Base-by-base conservation (phyloP, 2,329 filamentous ascomycete species). In the Ramularia collo-cygni region DNA sequence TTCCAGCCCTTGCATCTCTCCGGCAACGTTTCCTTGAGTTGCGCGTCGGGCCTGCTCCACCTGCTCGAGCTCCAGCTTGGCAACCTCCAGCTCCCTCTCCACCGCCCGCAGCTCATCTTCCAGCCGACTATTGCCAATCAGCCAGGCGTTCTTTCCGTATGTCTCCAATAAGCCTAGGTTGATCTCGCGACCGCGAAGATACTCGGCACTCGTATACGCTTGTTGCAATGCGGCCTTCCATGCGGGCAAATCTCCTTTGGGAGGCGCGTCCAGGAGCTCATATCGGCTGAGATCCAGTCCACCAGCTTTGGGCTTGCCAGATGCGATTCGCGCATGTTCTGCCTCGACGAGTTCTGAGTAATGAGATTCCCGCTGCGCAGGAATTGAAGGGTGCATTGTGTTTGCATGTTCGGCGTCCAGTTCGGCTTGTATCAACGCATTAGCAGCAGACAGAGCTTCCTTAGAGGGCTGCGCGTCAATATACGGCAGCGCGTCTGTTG, bases 91-190 rank as follows among this genome's bases (percentile, higher is more conserved):
- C 55, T 95, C 87, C 31, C 71, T 70, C 70, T 96, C 90, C 17
- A 93, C 57, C 9, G 63, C 63, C 36, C 74, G 72, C 37, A 93
- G 64, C 29, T 86, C 75, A 30, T 77, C 76, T 65, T 95, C 90
- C 14, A 88, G 64, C 51, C 85, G 79, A 53, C 81, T 77, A 63
- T 98, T 98, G 4, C 78, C 78, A 7, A 94, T 75, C 40, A 98
- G 71, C 90, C 92, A 96, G 8, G 86, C 83, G 62, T 95, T 95
- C 66, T 86, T 86, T 51, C 90, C 92, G 63, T 81, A 81, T 36
- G 73, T 73, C 55, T 92, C 85, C 14, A 95, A 75, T n/a, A 95
- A 72, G 1, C 71, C 68, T 13, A 95, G 76, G 63, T 81, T 78
- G 30, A 73, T 70, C 36, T 74, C 63, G 17, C 77, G 67, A 36